A percentile compares a stretch with the other conserved stretches of the same genome.
Conservation (phyloP, 1,139 yeast species). For the Saccharomyces hybrid region DNA sequence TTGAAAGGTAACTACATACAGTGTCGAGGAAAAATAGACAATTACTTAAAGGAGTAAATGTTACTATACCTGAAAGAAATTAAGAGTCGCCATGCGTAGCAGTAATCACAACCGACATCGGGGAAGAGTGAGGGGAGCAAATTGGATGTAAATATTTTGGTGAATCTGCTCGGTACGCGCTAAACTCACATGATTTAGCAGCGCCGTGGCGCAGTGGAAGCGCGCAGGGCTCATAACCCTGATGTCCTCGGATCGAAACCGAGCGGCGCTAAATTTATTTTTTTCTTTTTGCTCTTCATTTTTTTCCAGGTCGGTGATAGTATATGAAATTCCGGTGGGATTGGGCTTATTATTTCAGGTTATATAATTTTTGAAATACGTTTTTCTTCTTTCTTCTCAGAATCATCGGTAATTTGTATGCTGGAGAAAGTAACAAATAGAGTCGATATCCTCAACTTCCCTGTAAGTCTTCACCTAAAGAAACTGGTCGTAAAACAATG, state of each 20-base stretch:
- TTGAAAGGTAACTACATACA: too few relatives aligned
- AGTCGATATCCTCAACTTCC: not conserved
- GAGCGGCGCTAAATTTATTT: constrained; percentile 71
- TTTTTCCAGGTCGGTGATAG: not conserved
- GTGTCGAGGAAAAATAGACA: too few relatives aligned
- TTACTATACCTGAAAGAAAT: too few relatives aligned
- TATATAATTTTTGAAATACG: not conserved
- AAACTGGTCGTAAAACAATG: not conserved
- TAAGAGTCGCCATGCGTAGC: too few relatives aligned
- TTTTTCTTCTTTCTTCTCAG: not conserved
- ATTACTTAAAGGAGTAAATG: too few relatives aligned
- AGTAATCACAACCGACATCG: too few relatives aligned
- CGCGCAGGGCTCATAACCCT: constrained; percentile 99
- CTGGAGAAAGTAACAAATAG: not conserved
- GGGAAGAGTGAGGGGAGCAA: too few relatives aligned
- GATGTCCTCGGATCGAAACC: constrained; percentile 99
- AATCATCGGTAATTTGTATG: not conserved
- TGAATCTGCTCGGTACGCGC: not conserved
- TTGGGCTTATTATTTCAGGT: not conserved
- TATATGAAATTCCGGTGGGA: not conserved
- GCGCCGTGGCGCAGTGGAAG: constrained; percentile 99
- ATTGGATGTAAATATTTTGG: too few relatives aligned
- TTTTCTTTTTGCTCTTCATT: not conserved
- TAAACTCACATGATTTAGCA: constrained; percentile 9
- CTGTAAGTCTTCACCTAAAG: not conserved